Evolutionary conservation across 768 basidiomycete genomes (phyloP).

Genomic region (Lactifluus volemus): DNA sequence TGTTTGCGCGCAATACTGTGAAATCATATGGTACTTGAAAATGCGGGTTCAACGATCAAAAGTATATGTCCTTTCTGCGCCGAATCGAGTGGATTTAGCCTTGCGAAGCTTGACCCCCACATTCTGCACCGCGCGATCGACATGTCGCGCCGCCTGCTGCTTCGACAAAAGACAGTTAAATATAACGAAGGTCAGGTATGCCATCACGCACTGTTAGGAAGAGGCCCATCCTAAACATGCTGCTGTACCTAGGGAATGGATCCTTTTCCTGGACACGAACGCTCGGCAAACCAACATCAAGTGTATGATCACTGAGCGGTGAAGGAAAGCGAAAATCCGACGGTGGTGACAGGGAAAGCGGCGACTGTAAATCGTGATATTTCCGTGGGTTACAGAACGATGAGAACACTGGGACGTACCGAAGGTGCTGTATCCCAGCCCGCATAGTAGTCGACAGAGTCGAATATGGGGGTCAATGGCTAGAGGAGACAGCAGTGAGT

Average conservation of each 20-base stretch:
- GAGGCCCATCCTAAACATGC: constrained; percentile 15
- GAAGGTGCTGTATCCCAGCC: constrained; percentile 6
- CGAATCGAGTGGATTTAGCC: background rate
- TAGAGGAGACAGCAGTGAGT: background rate
- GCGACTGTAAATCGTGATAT: background rate
- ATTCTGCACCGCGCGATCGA: constrained; percentile 10
- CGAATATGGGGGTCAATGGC: background rate
- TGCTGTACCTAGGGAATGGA: constrained; percentile 2
- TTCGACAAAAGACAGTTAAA: background rate
- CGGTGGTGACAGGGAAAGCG: background rate
- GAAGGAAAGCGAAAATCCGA: background rate
- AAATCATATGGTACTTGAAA: background rate
- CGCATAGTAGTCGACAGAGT: background rate
- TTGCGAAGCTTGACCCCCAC: constrained; percentile 1
- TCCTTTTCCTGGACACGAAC: background rate
- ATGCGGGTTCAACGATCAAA: background rate
- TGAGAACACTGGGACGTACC: background rate
- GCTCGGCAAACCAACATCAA: background rate
- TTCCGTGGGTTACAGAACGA: background rate
- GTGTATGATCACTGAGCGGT: background rate
- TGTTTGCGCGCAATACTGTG: background rate
- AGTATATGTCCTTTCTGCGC: background rate
- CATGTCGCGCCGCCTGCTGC: constrained; percentile 6
- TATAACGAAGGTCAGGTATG: background rate
- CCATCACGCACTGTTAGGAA: constrained; percentile 5